Evolutionary conservation across 2,329 filamentous ascomycete species (phyloP).

Genomic region (Ceratocystis albifundus): DNA sequence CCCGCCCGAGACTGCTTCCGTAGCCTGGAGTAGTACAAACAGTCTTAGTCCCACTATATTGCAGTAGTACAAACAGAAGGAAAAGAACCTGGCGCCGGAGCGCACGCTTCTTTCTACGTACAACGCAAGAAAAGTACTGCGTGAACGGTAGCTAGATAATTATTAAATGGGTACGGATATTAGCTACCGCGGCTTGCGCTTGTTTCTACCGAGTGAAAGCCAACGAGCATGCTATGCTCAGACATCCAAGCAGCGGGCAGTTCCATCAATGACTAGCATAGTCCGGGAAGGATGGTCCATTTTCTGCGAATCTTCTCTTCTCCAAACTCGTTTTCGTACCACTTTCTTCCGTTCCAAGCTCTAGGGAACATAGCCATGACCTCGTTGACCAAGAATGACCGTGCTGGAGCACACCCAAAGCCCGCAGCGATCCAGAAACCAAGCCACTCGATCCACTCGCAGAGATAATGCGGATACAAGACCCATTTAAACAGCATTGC

Average conservation of each 20-base stretch:
- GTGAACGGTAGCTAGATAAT: no score
- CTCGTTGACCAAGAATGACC: conserved; percentile 77
- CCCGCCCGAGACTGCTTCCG: neutral
- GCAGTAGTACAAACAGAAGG: neutral
- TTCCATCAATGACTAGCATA: conserved; percentile 30
- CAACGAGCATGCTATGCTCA: no score
- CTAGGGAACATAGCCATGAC: conserved; percentile 81
- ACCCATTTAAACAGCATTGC: conserved; percentile 72
- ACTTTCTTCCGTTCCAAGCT: conserved; percentile 65
- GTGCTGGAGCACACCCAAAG: conserved; percentile 57
- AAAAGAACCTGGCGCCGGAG: neutral
- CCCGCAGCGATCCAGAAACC: conserved; percentile 74
- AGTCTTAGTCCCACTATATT: neutral
- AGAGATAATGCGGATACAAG: conserved; percentile 87
- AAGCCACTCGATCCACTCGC: conserved; percentile 92
- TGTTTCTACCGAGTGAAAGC: no score
- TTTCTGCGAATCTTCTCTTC: conserved; percentile 62
- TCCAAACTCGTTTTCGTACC: conserved; percentile 85
- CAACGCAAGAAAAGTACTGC: neutral
- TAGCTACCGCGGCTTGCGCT: no score
- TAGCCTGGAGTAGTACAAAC: neutral
- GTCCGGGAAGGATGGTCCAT: conserved; percentile 56
- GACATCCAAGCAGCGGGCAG: neutral
- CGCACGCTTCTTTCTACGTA: neutral
- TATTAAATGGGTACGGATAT: no score